Conservation (phyloP, 345 rosid species). For the Eucalyptus pauciflora region DNA sequence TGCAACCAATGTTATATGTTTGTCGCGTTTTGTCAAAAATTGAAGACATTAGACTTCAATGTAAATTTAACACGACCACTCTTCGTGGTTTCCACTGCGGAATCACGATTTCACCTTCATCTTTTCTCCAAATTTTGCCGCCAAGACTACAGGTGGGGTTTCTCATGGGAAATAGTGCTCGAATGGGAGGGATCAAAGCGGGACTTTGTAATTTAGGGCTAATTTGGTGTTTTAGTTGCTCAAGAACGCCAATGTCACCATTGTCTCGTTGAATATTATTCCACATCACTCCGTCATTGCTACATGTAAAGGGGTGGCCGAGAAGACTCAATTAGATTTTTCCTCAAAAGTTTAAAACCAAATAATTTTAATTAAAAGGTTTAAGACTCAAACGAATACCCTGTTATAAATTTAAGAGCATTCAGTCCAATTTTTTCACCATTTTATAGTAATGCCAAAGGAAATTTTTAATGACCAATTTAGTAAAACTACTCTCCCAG, state of each 20-base stretch:
- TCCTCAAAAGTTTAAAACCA: too few relatives aligned
- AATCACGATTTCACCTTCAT: too few relatives aligned
- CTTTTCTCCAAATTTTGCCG: accelerated
- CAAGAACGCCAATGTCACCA: neutral
- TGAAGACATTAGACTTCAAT: too few relatives aligned
- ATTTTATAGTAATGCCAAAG: neutral
- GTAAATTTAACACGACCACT: too few relatives aligned
- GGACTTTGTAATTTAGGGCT: neutral
- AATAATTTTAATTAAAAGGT: too few relatives aligned
- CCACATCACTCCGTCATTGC: neutral
- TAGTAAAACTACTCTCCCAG: too few relatives aligned
- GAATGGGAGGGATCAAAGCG: neutral
- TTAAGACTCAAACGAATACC: accelerated
- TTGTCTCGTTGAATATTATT: too few relatives aligned
- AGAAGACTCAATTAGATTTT: neutral
- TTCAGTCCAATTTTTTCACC: accelerated
- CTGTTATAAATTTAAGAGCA: accelerated
- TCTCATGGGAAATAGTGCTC: neutral
- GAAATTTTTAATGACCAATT: neutral
- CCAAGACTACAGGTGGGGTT: too few relatives aligned
- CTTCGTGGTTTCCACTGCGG: accelerated
- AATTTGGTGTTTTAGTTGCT: neutral
- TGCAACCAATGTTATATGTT: too few relatives aligned
- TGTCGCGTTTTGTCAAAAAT: too few relatives aligned
- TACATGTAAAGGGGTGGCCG: accelerated